phyloP scores from a whole-genome alignment of 805 yeast genomes.

The Kazachstania bromeliacearum region DNA sequence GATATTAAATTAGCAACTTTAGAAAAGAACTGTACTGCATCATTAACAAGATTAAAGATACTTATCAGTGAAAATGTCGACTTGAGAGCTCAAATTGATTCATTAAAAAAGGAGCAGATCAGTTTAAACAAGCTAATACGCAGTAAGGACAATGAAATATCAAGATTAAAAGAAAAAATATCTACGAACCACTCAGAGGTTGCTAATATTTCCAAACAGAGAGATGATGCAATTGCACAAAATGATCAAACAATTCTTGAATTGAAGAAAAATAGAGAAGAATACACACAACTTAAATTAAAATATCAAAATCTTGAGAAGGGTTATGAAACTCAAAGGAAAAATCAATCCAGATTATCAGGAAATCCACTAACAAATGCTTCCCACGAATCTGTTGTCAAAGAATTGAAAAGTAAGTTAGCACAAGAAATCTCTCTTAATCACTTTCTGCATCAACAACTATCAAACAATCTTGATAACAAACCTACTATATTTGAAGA shows the following conservation, averaged over 20 bases:
- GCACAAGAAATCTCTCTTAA: conserved; percentile 26
- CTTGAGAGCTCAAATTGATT: conserved; percentile 33
- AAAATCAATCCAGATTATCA: conserved; percentile 18
- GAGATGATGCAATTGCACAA: conserved; percentile 24
- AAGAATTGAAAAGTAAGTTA: conserved; percentile 30
- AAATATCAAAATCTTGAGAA: conserved; percentile 35
- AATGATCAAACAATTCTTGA: conserved; percentile 22
- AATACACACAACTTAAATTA: conserved; percentile 17
- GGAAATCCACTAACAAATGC: neutral
- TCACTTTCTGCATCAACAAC: conserved; percentile 21
- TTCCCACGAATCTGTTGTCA: conserved; percentile 29
- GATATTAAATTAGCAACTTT: conserved; percentile 30
- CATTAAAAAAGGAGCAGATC: conserved; percentile 30
- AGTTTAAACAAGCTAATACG: conserved; percentile 30
- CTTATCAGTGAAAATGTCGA: conserved; percentile 37
- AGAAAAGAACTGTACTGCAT: conserved; percentile 27
- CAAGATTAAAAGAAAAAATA: conserved; percentile 21
- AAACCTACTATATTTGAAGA: no score
- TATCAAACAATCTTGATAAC: conserved; percentile 10
- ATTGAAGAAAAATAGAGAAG: conserved; percentile 20
- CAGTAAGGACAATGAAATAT: conserved; percentile 31
- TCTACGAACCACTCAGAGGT: conserved; percentile 22
- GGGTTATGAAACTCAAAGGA: conserved; percentile 28
- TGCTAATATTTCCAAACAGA: conserved; percentile 22
- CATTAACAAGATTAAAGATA: conserved; percentile 32